Base-by-base conservation (phyloP, 1,284 basidiomycete genomes). In the Ustilago shanxiensis region DNA sequence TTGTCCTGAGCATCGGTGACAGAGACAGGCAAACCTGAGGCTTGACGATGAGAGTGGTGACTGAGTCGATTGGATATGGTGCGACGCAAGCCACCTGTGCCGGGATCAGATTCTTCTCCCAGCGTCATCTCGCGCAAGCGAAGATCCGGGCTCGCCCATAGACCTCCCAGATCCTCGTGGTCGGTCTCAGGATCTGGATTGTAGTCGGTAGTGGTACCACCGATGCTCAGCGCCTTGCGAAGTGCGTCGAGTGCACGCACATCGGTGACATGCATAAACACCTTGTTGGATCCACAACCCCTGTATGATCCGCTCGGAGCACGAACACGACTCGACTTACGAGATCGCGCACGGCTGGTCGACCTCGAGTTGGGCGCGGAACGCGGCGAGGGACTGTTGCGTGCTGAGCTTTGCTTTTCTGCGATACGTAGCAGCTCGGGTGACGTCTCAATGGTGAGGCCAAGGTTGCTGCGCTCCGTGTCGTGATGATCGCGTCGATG, bases 211-310 rank as follows among this genome's bases (percentile, higher is more conserved):
- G 66, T 68, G n/a, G 74, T 79, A 20, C 82, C 82, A 10, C 81
- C 82, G 10, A 83, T 76, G 58, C 75, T 74, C 45, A 83, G 76
- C n/a, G 82, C 82, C 20, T 75, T 73, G 37, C 77, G 73, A 5
- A 83, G 68, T 1, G 72, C 70, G 9, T 72, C 73, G 7, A 83
- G 50, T n/a, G 79, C 82, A n/a, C 82, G 72, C 33, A 51, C 44
- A 47, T 83, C 82, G 6, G 79, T 67, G 31, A 83, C 71, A 41
- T 83, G 72, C 3, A 83, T 49, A 61, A 80, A 77, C 14, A 83
- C 66, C 62, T 79, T 79, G 64, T 79, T 69, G n/a, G 69, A 65
- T 18, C 53, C 60, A 9, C 52, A 26, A 20, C 26, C 35, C 3
- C 62, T 58, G 37, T 66, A 63, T 13, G 79, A 72, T 9, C 44